Evolutionary conservation across 2,329 filamentous ascomycete genomes (phyloP).

Genomic region (Cladosporium sp.): DNA sequence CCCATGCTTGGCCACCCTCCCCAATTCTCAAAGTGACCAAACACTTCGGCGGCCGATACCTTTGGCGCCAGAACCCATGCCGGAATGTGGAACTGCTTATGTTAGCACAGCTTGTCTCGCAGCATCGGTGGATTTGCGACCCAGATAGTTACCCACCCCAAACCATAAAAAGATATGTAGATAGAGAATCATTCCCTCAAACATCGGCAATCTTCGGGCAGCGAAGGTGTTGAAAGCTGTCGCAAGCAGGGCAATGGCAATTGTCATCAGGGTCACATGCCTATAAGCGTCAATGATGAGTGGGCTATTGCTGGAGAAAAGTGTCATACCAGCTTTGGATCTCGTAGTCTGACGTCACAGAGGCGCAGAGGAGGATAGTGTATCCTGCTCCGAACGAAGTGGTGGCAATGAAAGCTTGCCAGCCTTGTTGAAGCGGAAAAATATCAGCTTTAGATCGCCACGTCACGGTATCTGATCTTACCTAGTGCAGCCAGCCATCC

Average conservation of each 20-base stretch:
- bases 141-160: slow-evolving; percentile 14
- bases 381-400: slow-evolving; percentile 20
- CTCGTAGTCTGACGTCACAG: slow-evolving; percentile 34
- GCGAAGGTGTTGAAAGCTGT: slow-evolving; percentile 27
- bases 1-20: slow-evolving; percentile 14
- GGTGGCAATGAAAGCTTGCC: slow-evolving; percentile 33
- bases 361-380: slow-evolving; percentile 31
- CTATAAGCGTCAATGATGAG: slow-evolving; percentile 21
- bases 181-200: slow-evolving; percentile 26
- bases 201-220: slow-evolving; percentile 22
- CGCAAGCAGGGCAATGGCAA: slow-evolving; percentile 19
- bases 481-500: slow-evolving; percentile 34
- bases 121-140: not conserved
- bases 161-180: slow-evolving; percentile 29
- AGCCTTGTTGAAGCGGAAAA: slow-evolving; percentile 19
- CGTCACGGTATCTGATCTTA: slow-evolving; percentile 20
- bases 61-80: slow-evolving; percentile 15
- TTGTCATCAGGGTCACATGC: slow-evolving; percentile 42
- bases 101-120: not conserved
- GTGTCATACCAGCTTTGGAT: slow-evolving; percentile 16
- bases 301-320: slow-evolving; percentile 5
- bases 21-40: slow-evolving; percentile 13
- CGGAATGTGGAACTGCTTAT: slow-evolving; percentile 9
- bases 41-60: slow-evolving; percentile 19
- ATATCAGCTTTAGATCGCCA: slow-evolving; percentile 33